A percentile compares a stretch with the other conserved stretches of the same genome.
Evolutionary conservation across 495 filamentous ascomycete species (phyloP).

Genomic region (Saxophila tyrrhenica): DNA sequence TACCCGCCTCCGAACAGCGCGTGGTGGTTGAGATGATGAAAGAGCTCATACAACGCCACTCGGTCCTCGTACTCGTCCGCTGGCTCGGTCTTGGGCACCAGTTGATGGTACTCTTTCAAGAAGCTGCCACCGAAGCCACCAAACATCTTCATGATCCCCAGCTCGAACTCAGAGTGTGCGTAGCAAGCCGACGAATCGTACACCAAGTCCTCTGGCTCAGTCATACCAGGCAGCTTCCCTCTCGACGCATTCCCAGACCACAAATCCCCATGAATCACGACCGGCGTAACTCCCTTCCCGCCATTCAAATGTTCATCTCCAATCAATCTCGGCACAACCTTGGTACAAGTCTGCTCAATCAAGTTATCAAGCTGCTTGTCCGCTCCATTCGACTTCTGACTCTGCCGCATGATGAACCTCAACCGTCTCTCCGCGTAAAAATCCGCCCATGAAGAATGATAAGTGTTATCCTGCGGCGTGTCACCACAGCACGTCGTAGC

Average conservation of each 20-base stretch:
- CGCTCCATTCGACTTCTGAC: conserved; percentile 47
- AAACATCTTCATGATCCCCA: conserved; percentile 95
- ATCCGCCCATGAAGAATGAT: conserved; percentile 57
- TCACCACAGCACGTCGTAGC: conserved; percentile 77
- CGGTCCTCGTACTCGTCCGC: conserved; percentile 76
- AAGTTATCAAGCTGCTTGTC: conserved; percentile 49
- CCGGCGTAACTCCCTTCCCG: conserved; percentile 49
- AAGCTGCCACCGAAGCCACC: conserved; percentile 70
- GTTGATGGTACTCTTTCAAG: conserved; percentile 60
- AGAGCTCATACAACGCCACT: conserved; percentile 65
- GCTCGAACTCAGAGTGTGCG: conserved; percentile 79
- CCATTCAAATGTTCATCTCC: conserved; percentile 53
- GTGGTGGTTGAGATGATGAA: conserved; percentile 85
- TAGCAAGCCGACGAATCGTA: conserved; percentile 74
- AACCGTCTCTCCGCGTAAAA: conserved; percentile 73
- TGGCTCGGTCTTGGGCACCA: conserved; percentile 71
- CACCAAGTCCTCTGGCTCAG: conserved; percentile 60
- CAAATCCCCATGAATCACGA: conserved; percentile 79
- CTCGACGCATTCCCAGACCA: conserved; percentile 79
- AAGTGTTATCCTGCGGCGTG: conserved; percentile 67
- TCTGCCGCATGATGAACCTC: conserved; percentile 46
- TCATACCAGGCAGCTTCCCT: conserved; percentile 48
- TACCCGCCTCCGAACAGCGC: conserved; percentile 75
- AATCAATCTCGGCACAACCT: conserved; percentile 63
- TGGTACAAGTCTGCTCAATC: conserved; percentile 48